Base-by-base conservation (phyloP, 2,329 filamentous ascomycete species). In the Colletotrichum sansevieriae region DNA sequence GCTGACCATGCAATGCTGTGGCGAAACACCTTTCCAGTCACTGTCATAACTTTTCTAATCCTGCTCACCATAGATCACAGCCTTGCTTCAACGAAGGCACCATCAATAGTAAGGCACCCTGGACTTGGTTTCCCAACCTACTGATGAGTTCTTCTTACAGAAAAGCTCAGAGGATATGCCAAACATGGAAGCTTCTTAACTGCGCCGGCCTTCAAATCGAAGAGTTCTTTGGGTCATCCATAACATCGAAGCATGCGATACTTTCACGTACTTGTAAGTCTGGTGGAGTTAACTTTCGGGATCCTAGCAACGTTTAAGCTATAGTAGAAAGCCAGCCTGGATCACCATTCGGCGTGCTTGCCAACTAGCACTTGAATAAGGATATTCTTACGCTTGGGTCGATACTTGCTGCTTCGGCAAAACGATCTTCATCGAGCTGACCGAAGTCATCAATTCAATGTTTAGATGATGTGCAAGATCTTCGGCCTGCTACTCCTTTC, bases 361-460 rank as follows among this genome's bases (percentile, higher is more conserved):
- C 49, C 13, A 15, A 3, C 29, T 35, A 33, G 49, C 49, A 35
- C 49, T 52, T 2, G 29, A 52, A 0, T 29, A 52, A 5, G 25
- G 49, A 5, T 8, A 52, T 5, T 52, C 49, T 9, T 0, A 20
- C 9, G 49, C 49, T 1, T 52, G 54, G 37, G 9, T 56, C 33
- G 54, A 41, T 33, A 56, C 52, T 0, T 56, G 13, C 3, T 56
- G 52, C 15, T 22, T 56, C 52, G 52, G 43, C 54, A 41, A 56
- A 1, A n/a, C 37, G 4, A 56, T n/a, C 7, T 22, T 39, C 0
- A 41, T 35, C 3, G 54, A 56, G 37, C 35, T 56, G 3, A 11
- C 3, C 20, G 54, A 56, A 25, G 54, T 35, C 0, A 56, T 56
- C 54, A 56, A 43, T n/a, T 56, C 54, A 35, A 56, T 56, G 54